Evolutionary conservation across 2,329 filamentous ascomycete genomes (phyloP), one percentile per base, ranked within the genome.

Genomic region (Coniosporium tulheliwenetii): DNA sequence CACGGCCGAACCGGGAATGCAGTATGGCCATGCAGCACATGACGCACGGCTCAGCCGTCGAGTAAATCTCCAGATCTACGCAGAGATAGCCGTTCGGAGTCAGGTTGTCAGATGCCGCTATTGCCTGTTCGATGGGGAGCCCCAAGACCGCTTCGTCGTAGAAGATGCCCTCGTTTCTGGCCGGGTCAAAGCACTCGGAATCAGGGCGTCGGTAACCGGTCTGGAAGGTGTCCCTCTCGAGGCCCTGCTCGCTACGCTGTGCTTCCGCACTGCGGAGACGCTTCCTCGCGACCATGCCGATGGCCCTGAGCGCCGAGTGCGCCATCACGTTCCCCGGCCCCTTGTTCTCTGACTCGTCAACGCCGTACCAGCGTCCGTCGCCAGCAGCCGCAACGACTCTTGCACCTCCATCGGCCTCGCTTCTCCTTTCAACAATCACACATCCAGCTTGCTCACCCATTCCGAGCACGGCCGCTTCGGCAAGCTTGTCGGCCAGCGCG

Each of bases 1-100:
- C 82, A 40, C 81, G 79, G 36, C 84, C 79, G 70, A 98, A 94
- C 39, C 91, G 77, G 8, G 89, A 95, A 57, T 96, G 87, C 15
- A 96, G 70, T 50, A 96, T 81, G 1, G 85, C 91, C 91, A 96
- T 96, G 31, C 83, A 85, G 62, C 91, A 98, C 75, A 93, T 93
- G 44, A 93, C 75, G 57, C 91, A 98, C 5, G 91, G 91, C 62
- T 98, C 91, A 55, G 96, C 87, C 2, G 87, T 94, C 45, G 93
- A 70, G 63, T 95, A 96, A 42, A 98, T 74, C 60, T 96, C 89
- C 29, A 98, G 72, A 41, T 85, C 84, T 49, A 93, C 85, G 62
- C 89, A 96, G 14, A 98, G 76, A 58, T 98, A 98, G 40, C 89
- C 89, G 49, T 85, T 83, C 30, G 75, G 72, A 47, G 69, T 73